phyloP scores from a whole-genome alignment of 2,329 filamentous ascomycete genomes.

The Akanthomyces dipterigenus region DNA sequence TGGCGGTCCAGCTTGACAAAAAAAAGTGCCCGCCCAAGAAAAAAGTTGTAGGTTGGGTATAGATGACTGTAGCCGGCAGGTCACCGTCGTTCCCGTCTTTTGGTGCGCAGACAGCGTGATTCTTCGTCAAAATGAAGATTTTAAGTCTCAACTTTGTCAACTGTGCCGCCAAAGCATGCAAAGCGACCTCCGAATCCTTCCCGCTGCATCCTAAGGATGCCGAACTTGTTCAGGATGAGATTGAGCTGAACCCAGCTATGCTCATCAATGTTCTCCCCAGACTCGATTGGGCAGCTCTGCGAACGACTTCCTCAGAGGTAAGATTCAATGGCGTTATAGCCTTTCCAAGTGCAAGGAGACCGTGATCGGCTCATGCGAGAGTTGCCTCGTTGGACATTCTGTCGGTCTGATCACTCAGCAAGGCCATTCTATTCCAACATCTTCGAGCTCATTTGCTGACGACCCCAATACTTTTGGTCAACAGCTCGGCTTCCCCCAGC shows the following conservation, averaged over 20 bases:
- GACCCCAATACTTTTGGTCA: no score
- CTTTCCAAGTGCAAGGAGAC: neutral
- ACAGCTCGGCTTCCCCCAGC: conserved; percentile 70
- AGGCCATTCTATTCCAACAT: neutral
- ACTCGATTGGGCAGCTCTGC: conserved; percentile 80
- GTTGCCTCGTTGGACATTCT: neutral
- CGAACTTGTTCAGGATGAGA: conserved; percentile 80
- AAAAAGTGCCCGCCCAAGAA: conserved; percentile 18
- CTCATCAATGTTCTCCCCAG: conserved; percentile 79
- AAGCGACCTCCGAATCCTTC: conserved; percentile 69
- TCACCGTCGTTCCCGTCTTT: neutral
- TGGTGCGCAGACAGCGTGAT: neutral
- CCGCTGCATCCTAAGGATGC: conserved; percentile 90
- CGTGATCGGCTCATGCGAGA: neutral
- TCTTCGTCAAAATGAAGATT: conserved; percentile 67
- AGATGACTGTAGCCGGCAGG: neutral
- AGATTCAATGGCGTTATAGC: conserved; percentile 15
- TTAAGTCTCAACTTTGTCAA: conserved; percentile 94
- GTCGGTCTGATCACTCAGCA: neutral
- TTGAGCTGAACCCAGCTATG: conserved; percentile 75
- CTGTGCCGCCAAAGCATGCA: conserved; percentile 94
- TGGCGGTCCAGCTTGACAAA: conserved; percentile 18
- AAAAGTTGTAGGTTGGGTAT: conserved; percentile 24
- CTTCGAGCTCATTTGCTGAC: neutral
- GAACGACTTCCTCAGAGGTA: conserved; percentile 71